Conservation (phyloP, 192 early-diverging fungal species). For the Mortierella claussenii region DNA sequence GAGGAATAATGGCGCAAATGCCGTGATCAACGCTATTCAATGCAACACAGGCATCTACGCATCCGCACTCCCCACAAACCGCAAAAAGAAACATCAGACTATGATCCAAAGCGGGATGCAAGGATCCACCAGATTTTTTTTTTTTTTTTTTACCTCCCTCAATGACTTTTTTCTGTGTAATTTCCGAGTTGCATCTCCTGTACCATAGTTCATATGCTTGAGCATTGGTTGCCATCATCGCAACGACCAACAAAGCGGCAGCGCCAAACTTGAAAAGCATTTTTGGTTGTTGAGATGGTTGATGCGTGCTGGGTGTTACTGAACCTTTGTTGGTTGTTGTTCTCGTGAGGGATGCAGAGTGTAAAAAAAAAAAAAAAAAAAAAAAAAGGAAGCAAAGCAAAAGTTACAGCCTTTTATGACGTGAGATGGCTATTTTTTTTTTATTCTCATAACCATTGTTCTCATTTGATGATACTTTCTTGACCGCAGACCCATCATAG, state of each 20-base stretch:
- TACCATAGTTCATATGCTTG: background rate
- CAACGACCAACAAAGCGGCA: background rate
- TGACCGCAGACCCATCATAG: too few species aligned
- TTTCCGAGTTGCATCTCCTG: background rate
- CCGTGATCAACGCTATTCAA: background rate
- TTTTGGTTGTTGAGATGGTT: too few species aligned
- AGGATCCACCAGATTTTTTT: background rate
- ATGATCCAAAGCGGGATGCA: too few species aligned
- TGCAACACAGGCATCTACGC: slow-evolving; percentile 1
- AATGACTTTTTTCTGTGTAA: background rate
- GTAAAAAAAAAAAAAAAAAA: slow-evolving; percentile 1
- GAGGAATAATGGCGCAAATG: background rate
- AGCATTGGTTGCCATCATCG: background rate
- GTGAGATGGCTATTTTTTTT: background rate
- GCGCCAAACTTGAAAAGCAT: too few species aligned
- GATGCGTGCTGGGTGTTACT: background rate
- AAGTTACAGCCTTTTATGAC: too few species aligned
- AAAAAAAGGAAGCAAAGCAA: background rate
- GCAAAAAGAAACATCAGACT: too few species aligned
- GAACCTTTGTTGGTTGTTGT: background rate
- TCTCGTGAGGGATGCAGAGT: too few species aligned
- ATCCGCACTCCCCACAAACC: too few species aligned
- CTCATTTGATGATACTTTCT: too few species aligned
- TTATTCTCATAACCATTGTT: too few species aligned
- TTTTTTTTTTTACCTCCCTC: background rate